Base-by-base conservation (phyloP, 73 alveolate species). In the Tetrahymena thermophila region DNA sequence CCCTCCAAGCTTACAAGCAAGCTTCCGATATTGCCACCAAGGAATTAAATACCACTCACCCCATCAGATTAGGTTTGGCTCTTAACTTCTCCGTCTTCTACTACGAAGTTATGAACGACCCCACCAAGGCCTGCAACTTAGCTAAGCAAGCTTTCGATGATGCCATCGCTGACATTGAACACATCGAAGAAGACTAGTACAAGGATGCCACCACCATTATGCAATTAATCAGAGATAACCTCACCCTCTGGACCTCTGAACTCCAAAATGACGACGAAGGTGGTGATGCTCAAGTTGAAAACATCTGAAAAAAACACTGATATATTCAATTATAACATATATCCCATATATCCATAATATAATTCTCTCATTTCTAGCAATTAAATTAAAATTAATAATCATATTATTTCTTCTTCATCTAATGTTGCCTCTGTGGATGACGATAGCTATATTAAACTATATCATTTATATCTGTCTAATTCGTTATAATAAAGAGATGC, bases 11-110 rank as follows among this genome's bases (percentile, higher is more conserved):
- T 37, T 98, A 97, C 94, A 94, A 97, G 94, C 97, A 98, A 25
- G 99, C 99, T n/a, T 93, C 96, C 95, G 89, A 94, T 84, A 96
- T 97, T 94, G 97, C 99, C 93, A 85, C 98, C 56, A 96, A 97
- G 94, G 97, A 96, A 85, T 94, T 98, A 35, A 96, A 96, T 56
- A 97, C 99, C 57, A 96, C 97, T 95, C 98, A 98, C 96, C 99
- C 99, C 57, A 98, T 98, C 94, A 96, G 98, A 71, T 94, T 98
- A 34, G 99, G 99, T 50, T 95, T 98, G 40, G 99, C 99, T 55
- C 98, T 98, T 35, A 98, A 98, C 96, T 98, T 98, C 95, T 98
- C 99, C 34, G 99, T 98, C 84, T 98, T 98, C 96, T 97, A 98
- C 95, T 98, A 98, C 96, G 99, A 98, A 96, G 99, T 98, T 35